Conservation (phyloP, 2,329 filamentous ascomycete species). For the Ascochyta pisi region DNA sequence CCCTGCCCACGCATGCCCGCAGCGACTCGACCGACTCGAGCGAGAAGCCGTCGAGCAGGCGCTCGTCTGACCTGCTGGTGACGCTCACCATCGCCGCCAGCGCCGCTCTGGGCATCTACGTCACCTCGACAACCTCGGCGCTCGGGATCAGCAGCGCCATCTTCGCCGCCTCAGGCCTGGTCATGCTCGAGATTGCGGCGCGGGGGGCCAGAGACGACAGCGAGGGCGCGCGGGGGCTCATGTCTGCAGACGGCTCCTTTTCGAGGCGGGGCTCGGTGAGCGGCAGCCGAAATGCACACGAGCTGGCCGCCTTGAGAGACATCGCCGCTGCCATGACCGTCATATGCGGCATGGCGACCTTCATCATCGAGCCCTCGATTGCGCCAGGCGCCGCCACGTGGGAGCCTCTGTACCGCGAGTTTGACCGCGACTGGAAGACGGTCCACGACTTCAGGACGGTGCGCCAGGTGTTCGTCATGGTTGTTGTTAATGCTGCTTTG, state of each 20-base stretch:
- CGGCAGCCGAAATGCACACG: conserved; percentile 34
- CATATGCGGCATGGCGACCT: conserved; percentile 37
- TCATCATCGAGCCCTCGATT: conserved; percentile 39
- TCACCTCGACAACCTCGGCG: conserved; percentile 44
- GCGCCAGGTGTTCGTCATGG: conserved; percentile 36
- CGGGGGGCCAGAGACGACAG: conserved; percentile 33
- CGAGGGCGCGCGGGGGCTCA: conserved; percentile 36
- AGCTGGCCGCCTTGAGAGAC: conserved; percentile 39
- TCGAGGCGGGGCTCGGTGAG: conserved; percentile 32
- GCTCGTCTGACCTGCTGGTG: conserved; percentile 40
- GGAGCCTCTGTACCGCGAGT: conserved; percentile 34
- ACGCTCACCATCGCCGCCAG: conserved; percentile 47
- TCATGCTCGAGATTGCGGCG: conserved; percentile 50
- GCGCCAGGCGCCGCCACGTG: conserved; percentile 34
- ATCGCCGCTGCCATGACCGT: conserved; percentile 35
- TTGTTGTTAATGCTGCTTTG: conserved; percentile 30
- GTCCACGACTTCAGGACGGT: conserved; percentile 36
- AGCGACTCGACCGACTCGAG: conserved; percentile 30
- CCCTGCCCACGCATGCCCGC: conserved; percentile 31
- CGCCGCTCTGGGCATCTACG: conserved; percentile 45
- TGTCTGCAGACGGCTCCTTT: conserved; percentile 46
- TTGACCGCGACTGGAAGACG: conserved; percentile 36
- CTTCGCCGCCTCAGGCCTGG: conserved; percentile 50
- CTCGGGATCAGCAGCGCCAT: conserved; percentile 54
- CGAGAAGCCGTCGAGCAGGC: conserved; percentile 25